Percentiles rank a stretch among this genome's conserved stretches.
phyloP scores from a whole-genome alignment of 441 rosid species.

The Sinapis alba region DNA sequence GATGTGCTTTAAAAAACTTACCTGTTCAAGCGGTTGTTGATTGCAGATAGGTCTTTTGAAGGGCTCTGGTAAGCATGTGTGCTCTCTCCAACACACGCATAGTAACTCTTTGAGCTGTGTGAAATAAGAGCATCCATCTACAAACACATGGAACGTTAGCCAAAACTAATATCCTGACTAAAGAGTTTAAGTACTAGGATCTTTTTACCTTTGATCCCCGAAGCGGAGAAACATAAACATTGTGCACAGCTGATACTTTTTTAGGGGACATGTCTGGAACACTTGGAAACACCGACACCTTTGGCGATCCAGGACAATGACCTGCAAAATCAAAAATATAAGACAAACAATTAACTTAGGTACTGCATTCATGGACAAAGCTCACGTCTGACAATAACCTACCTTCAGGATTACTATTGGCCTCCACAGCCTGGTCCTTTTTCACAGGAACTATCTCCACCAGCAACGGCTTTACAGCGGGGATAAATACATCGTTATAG shows the following conservation, averaged over 20 bases:
- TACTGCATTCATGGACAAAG: conserved; percentile 6
- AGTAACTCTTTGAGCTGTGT: conserved; percentile 84
- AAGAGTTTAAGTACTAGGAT: conserved; percentile 1
- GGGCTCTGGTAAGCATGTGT: conserved; percentile 99
- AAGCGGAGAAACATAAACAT: conserved; percentile 94
- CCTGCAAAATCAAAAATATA: conserved; percentile 48
- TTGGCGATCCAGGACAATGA: conserved; percentile 89
- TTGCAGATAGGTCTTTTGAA: conserved; percentile 91
- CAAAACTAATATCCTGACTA: neutral
- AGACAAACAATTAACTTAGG: conserved; percentile 31
- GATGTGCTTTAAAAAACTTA: conserved; percentile 35
- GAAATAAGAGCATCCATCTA: conserved; percentile 96
- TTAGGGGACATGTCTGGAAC: conserved; percentile 99
- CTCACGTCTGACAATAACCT: conserved; percentile 8
- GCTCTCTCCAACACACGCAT: conserved; percentile 99
- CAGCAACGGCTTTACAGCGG: conserved; percentile 78
- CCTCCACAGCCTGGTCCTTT: conserved; percentile 51
- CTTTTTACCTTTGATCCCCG: conserved; percentile 85
- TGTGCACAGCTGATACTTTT: conserved; percentile 89
- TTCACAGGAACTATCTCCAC: conserved; percentile 77
- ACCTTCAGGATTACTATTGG: conserved; percentile 68
- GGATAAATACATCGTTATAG: conserved; percentile 90
- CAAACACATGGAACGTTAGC: conserved; percentile 16
- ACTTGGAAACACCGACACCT: conserved; percentile 78
- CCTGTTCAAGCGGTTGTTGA: conserved; percentile 88